Evolutionary conservation across 2,329 filamentous ascomycete genomes (phyloP).

Genomic region (Aspergillus chevalieri): DNA sequence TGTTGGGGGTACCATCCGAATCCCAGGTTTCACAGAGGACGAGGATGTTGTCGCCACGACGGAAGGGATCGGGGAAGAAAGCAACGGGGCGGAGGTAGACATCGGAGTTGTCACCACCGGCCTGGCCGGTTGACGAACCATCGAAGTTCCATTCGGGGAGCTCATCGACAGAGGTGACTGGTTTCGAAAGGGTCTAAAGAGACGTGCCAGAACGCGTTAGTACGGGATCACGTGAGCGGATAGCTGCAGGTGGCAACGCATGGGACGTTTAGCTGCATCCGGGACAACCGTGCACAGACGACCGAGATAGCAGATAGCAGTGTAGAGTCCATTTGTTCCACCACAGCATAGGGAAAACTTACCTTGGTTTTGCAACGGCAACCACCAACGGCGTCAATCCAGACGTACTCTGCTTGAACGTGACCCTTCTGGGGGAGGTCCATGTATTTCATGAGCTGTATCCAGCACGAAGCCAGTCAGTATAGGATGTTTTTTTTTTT

Average conservation of each 20-base stretch:
- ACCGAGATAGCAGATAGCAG: not conserved
- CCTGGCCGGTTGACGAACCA: constrained; percentile 87
- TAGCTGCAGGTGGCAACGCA: constrained; percentile 17
- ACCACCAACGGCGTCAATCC: constrained; percentile 79
- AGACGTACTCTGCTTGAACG: constrained; percentile 94
- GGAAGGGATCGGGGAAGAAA: constrained; percentile 88
- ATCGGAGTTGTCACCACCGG: constrained; percentile 91
- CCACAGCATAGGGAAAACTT: constrained; percentile 36
- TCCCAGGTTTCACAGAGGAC: constrained; percentile 95
- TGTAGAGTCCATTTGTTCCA: constrained; percentile 1
- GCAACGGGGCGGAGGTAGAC: constrained; percentile 91
- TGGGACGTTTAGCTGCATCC: constrained; percentile 4
- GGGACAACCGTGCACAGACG: not conserved
- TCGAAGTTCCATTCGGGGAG: constrained; percentile 77
- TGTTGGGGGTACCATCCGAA: constrained; percentile 89
- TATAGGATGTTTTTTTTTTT: constrained; percentile 18
- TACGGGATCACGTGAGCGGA: constrained; percentile 23
- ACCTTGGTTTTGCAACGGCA: constrained; percentile 95
- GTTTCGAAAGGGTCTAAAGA: constrained; percentile 56
- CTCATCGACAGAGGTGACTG: constrained; percentile 54
- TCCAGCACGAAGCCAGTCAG: constrained; percentile 32
- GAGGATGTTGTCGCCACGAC: constrained; percentile 81
- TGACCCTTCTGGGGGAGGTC: constrained; percentile 80
- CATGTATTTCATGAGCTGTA: constrained; percentile 85
- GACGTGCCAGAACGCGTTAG: constrained; percentile 1